Conservation (phyloP, 2,329 filamentous ascomycete genomes). For the Bipolaris bicolor region DNA sequence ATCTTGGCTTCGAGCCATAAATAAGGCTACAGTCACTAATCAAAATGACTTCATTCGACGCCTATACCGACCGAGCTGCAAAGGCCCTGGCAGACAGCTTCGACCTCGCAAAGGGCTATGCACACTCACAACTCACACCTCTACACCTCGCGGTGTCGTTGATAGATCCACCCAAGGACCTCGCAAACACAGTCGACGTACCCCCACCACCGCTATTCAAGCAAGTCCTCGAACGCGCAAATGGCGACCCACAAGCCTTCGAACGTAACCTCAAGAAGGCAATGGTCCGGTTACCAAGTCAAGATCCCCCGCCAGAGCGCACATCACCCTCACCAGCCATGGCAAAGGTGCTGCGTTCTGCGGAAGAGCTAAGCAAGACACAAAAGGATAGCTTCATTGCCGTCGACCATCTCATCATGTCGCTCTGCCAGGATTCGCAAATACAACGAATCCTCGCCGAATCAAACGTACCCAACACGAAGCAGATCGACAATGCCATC, state of each 20-base stretch:
- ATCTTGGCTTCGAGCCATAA: constrained; percentile 26
- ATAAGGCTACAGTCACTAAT: constrained; percentile 25
- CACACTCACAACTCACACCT: constrained; percentile 87
- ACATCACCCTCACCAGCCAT: constrained; percentile 83
- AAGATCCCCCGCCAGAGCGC: constrained; percentile 91
- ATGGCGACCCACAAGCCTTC: constrained; percentile 88
- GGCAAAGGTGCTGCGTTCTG: constrained; percentile 79
- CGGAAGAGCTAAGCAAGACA: constrained; percentile 91
- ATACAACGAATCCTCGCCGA: constrained; percentile 80
- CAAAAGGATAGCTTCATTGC: constrained; percentile 96
- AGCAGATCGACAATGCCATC: constrained; percentile 89
- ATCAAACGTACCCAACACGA: constrained; percentile 87
- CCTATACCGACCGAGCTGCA: constrained; percentile 92
- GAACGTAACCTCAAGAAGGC: constrained; percentile 90
- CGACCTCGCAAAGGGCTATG: constrained; percentile 84
- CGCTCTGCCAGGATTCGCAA: constrained; percentile 76
- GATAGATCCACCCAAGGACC: constrained; percentile 74
- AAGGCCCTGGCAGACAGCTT: constrained; percentile 90
- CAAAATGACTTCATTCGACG: constrained; percentile 77
- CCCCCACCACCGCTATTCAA: constrained; percentile 79
- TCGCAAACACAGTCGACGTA: constrained; percentile 70
- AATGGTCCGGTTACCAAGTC: constrained; percentile 87
- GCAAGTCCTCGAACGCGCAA: constrained; percentile 91
- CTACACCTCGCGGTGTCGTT: constrained; percentile 86
- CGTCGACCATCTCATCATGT: constrained; percentile 90